phyloP scores from a whole-genome alignment of 1,284 basidiomycete genomes.

The Mycosarcoma mackinlayi region DNA sequence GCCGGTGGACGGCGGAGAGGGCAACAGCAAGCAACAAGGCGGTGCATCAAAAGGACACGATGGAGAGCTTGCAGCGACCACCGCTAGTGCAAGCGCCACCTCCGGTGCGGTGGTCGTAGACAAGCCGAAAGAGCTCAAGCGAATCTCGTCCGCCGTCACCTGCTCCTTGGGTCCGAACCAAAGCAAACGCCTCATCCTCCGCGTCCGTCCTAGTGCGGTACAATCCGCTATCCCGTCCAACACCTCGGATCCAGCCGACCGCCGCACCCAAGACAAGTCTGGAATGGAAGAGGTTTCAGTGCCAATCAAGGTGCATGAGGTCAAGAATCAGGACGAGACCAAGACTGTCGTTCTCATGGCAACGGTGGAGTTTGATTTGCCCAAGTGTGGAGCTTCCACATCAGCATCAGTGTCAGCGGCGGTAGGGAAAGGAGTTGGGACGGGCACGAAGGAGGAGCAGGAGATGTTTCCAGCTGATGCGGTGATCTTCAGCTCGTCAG shows the following conservation, averaged over 20 bases:
- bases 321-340: conserved; percentile 67
- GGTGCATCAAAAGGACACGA: not conserved
- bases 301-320: conserved; percentile 61
- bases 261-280: conserved; percentile 27
- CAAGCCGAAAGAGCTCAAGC: conserved; percentile 45
- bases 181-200: conserved; percentile 59
- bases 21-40: conserved; percentile 1
- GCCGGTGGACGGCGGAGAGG: conserved; percentile 5
- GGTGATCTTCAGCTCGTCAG: conserved; percentile 32
- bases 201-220: conserved; percentile 51
- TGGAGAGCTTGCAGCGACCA: not conserved
- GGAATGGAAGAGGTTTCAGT: conserved; percentile 53
- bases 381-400: conserved; percentile 1
- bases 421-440: too few species aligned
- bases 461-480: conserved; percentile 27
- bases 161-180: conserved; percentile 56
- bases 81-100: not conserved
- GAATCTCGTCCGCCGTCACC: conserved; percentile 57
- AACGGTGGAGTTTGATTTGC: conserved; percentile 40
- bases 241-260: conserved; percentile 33
- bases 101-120: conserved; percentile 5
- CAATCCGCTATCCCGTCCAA: conserved; percentile 39
- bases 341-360: conserved; percentile 52
- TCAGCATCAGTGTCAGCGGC: not conserved
- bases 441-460: not conserved